Percentiles rank a stretch among this genome's conserved stretches.
These are phyloP conservation scores for Paxillus ammoniavirescens DNA, from an alignment of 768 basidiomycete genomes.

Conservation along the genomic window DNA sequence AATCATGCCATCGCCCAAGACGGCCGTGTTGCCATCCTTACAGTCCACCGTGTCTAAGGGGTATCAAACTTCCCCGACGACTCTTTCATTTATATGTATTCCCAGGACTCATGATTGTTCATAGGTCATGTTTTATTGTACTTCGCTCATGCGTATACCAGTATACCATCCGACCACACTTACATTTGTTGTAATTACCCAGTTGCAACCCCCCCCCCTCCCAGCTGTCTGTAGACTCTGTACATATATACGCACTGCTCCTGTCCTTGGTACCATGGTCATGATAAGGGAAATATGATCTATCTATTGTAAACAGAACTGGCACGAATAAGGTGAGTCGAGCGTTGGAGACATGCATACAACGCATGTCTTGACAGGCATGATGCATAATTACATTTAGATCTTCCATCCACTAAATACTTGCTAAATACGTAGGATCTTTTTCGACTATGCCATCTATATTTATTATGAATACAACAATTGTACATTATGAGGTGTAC, in stretches of 20 bases:
- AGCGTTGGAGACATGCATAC: no score
- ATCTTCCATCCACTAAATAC: no score
- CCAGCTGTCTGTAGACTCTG: neutral
- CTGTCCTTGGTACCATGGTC: neutral
- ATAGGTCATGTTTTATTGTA: neutral
- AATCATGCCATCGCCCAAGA: slow-evolving; percentile 84
- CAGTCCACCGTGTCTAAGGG: slow-evolving; percentile 49
- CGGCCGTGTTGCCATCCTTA: slow-evolving; percentile 77
- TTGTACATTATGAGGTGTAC: slow-evolving; percentile 8
- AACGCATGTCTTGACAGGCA: no score
- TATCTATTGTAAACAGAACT: neutral
- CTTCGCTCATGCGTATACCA: neutral
- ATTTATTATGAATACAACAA: slow-evolving; percentile 20
- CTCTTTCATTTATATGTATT: neutral
- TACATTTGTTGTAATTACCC: neutral
- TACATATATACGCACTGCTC: neutral
- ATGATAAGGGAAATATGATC: neutral
- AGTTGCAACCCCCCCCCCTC: slow-evolving; percentile 6
- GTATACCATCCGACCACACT: neutral
- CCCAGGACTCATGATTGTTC: neutral
- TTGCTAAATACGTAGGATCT: no score
- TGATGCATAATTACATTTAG: no score
- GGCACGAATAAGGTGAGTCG: no score
- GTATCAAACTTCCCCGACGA: no score
- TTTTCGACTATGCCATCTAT: neutral